phyloP scores from a whole-genome alignment of 768 basidiomycete species.

The Tricholoma matsutake region DNA sequence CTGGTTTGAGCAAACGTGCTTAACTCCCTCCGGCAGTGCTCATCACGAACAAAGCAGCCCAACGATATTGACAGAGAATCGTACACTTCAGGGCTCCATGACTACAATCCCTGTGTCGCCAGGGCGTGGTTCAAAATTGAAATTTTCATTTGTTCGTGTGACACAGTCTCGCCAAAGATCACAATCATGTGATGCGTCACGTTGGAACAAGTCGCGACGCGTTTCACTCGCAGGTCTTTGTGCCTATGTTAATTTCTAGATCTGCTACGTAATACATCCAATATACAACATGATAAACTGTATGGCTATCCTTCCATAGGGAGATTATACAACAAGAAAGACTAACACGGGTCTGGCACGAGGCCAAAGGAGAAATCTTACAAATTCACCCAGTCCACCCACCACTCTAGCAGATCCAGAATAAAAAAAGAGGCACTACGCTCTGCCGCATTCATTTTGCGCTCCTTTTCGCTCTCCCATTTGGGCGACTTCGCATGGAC shows the following conservation, averaged over 20 bases:
- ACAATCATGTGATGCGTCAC: constrained; percentile 22
- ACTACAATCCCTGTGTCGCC: too few relatives aligned
- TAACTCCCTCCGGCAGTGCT: too few relatives aligned
- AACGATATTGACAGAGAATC: too few relatives aligned
- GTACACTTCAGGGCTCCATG: too few relatives aligned
- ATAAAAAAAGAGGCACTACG: neutral
- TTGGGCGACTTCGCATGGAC: neutral
- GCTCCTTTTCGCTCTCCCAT: neutral
- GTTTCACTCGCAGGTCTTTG: neutral
- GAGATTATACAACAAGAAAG: neutral
- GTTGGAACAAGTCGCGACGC: constrained; percentile 10
- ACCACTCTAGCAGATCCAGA: neutral
- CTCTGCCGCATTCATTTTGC: neutral
- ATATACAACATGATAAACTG: constrained; percentile 4
- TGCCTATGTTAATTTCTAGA: neutral
- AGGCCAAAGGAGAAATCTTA: neutral
- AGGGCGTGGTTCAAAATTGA: too few relatives aligned
- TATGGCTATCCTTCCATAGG: neutral
- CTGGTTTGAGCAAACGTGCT: too few relatives aligned
- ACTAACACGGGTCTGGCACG: neutral
- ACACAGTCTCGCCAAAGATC: constrained; percentile 18
- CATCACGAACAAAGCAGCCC: too few relatives aligned
- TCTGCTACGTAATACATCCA: constrained; percentile 2
- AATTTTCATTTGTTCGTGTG: neutral
- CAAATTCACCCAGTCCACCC: constrained; percentile 9